These are phyloP conservation scores for Monilinia fructicola DNA, from an alignment of 2,329 filamentous ascomycete species.

Conservation along the genomic window DNA sequence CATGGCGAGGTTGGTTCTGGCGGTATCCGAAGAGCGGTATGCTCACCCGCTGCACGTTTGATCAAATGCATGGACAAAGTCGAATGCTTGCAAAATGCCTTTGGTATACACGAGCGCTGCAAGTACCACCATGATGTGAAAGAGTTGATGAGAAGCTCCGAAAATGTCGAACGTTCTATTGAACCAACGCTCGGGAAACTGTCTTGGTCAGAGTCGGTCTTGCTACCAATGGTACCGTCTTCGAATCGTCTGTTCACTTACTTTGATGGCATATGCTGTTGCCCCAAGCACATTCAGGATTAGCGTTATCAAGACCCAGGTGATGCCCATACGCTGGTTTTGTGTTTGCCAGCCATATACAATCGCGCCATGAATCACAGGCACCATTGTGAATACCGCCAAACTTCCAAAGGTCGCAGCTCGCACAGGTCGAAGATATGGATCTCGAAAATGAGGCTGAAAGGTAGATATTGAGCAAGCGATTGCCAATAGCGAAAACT, in stretches of 20 bases:
- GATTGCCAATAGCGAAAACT: slow-evolving; percentile 35
- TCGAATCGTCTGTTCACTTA: slow-evolving; percentile 21
- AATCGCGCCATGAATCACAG: slow-evolving; percentile 44
- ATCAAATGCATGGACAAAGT: slow-evolving; percentile 38
- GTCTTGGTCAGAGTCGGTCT: slow-evolving; percentile 8
- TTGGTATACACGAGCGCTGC: slow-evolving; percentile 44
- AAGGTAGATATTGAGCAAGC: slow-evolving; percentile 45
- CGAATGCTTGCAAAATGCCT: slow-evolving; percentile 43
- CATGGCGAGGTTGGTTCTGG: slow-evolving; percentile 9
- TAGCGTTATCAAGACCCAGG: slow-evolving; percentile 44
- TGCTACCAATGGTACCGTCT: background rate
- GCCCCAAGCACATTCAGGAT: slow-evolving; percentile 44
- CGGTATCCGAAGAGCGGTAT: slow-evolving; percentile 16
- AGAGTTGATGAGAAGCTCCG: slow-evolving; percentile 50
- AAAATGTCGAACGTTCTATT: slow-evolving; percentile 48
- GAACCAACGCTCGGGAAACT: slow-evolving; percentile 48
- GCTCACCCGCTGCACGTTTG: slow-evolving; percentile 12
- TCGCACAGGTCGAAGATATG: slow-evolving; percentile 43
- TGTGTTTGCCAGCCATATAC: slow-evolving; percentile 41
- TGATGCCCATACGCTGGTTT: slow-evolving; percentile 44
- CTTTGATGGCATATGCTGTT: slow-evolving; percentile 43
- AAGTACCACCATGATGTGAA: slow-evolving; percentile 49
- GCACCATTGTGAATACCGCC: slow-evolving; percentile 45
- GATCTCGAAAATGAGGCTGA: slow-evolving; percentile 43
- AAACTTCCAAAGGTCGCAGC: slow-evolving; percentile 46